Evolutionary conservation across 331 rosid species (phyloP), one percentile per base, ranked within the genome.

Genomic region (Malus hybrid): DNA sequence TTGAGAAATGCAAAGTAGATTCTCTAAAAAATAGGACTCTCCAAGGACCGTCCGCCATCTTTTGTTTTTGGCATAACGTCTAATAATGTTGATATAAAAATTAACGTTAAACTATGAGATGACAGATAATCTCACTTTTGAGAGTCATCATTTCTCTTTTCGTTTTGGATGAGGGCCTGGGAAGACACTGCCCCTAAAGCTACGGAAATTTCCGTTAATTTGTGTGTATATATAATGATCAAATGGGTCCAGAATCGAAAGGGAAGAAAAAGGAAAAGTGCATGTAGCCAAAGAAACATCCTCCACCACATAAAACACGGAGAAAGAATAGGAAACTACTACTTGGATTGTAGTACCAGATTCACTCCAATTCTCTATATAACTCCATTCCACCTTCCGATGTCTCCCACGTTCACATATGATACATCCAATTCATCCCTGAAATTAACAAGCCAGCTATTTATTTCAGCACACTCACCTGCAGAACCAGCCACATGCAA

Each of bases 211-310:
- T 70, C 50, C 22, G 63, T 78, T 74, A 73, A 64, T 78, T 61
- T 50, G 59, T 33, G 55, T 65, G 20, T 19, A 39, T 48, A 54
- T 24, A 59, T 74, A 64, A 56, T 65, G 54, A 31, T n/a, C 16
- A 12, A 69, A 6, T 74, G 80, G 82, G 79, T 64, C 81, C 79
- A 73, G 84, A 87, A 81, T 86, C 87, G 18, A 20, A 71, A 78
- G 36, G 70, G 18, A 56, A 75, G 88, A 28, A 80, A 85, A 82
- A 72, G 69, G 55, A 31, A 77, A 88, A 82, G 89, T 71, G 89
- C 18, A 86, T 71, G 80, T 83, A 85, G 85, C 88, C 91, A 78
- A 88, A 70, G 73, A 74, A 79, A 64, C 78, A 79, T 52, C 54
- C 7, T 48, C 7, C 19, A 50, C 44, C 44, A 2, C 44, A 64